Evolutionary conservation across 768 basidiomycete species (phyloP), one percentile per base, ranked within the genome.

Genomic region (Tricholoma flavovirens): DNA sequence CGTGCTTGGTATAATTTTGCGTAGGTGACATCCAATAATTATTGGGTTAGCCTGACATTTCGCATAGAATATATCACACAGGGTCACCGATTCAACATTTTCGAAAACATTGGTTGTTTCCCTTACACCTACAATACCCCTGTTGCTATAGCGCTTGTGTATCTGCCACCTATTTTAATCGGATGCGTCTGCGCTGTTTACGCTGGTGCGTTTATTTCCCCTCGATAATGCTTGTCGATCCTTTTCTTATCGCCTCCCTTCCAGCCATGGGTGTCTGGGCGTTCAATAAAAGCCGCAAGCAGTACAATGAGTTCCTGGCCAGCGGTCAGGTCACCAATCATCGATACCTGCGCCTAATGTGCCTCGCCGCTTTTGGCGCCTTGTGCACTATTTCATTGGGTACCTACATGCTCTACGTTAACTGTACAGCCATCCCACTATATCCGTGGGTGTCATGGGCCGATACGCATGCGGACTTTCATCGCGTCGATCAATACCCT

Each of bases 391-490:
- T 77, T 17, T 76, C 76, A 0, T 40, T 80, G 38, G 61, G 69
- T 49, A 21, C 73, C 42, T 73, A 64, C 54, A 33, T 43, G 3
- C 68, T 79, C 49, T 66, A 66, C 17, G 3, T 63, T 14, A 69
- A 77, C 42, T 43, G 56, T 0, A 19, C 24, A 1, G 22, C 12
- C 3, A 32, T 40, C 0, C 59, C 59, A 1, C 36, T 81, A 1
- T 17, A 51, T 0, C 76, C 76, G 0, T 86, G 78, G 72, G 57
- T 64, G 7, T 76, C 78, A 35, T 83, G 82, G 78, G 73, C 66
- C 0, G 74, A 79, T 59, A 77, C 81, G 0, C 87, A 90, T 60
- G 70, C 54, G 26, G 63, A 76, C 48, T 83, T 77, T 65, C 75
- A 70, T 4, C 73, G 71, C 7, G 69, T 85, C 4, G 60, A 52